phyloP scores from a whole-genome alignment of 148 eudicot genomes.

The Limonium bicolor region DNA sequence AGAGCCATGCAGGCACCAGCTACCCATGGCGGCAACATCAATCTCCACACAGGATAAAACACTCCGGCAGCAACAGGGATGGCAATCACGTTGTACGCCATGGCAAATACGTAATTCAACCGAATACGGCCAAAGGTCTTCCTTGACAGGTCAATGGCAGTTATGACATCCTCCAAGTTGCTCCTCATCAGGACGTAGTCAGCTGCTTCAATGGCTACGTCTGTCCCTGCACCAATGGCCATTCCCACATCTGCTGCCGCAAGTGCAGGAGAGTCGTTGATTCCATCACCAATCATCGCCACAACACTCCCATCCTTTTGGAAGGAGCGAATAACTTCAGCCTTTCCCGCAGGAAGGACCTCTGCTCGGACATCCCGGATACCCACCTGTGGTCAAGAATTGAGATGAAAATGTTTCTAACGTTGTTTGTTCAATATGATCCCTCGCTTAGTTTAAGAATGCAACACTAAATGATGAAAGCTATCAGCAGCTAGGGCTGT shows the following conservation, averaged over 20 bases:
- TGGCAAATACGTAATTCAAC: conserved; percentile 77
- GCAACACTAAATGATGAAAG: too few relatives aligned
- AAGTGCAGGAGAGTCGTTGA: conserved; percentile 92
- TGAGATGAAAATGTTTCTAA: neutral
- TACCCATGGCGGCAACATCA: conserved; percentile 86
- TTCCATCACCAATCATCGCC: conserved; percentile 98
- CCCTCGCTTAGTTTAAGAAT: too few relatives aligned
- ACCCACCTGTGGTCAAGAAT: conserved; percentile 44
- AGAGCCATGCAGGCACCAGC: conserved; percentile 99
- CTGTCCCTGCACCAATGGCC: conserved; percentile 99
- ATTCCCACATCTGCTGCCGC: conserved; percentile 96
- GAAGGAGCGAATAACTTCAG: conserved; percentile 66
- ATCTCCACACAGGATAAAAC: conserved; percentile 47
- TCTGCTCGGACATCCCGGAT: conserved; percentile 77
- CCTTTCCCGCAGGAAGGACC: conserved; percentile 95
- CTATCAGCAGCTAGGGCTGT: too few relatives aligned
- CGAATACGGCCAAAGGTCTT: conserved; percentile 74
- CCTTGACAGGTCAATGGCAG: conserved; percentile 89
- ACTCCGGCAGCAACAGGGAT: conserved; percentile 88
- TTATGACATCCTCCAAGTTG: conserved; percentile 88
- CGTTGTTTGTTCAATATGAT: too few relatives aligned
- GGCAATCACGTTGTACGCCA: conserved; percentile 76
- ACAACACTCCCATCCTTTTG: conserved; percentile 72
- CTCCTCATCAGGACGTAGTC: conserved; percentile 89
- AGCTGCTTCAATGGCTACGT: conserved; percentile 92